Conservation (phyloP, 2,329 filamentous ascomycete species). For the Beauveria australis region DNA sequence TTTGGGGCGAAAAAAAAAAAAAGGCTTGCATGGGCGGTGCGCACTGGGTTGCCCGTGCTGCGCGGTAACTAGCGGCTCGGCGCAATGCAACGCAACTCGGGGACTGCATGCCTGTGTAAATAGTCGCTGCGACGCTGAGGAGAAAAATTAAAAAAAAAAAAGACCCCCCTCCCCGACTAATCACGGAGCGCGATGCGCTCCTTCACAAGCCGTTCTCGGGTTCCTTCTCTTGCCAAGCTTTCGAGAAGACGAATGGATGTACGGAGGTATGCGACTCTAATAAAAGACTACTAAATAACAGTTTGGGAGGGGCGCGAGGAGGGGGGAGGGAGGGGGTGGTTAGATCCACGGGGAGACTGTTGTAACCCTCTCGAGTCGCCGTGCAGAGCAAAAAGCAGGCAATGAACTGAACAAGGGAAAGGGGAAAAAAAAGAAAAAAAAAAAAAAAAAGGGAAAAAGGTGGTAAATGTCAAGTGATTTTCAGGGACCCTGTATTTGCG, state of each 20-base stretch:
- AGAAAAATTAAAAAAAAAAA: no score
- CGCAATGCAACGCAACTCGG: neutral
- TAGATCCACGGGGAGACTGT: no score
- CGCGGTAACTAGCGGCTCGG: constrained; percentile 5
- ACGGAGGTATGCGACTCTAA: neutral
- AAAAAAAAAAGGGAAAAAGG: no score
- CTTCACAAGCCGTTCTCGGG: neutral
- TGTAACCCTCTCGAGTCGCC: no score
- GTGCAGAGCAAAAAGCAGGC: no score
- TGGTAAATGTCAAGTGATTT: no score
- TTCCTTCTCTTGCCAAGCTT: neutral
- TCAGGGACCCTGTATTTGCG: no score
- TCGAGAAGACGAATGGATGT: no score
- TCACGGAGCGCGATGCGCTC: neutral
- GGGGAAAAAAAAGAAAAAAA: no score
- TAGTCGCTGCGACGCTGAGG: neutral
- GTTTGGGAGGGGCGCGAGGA: neutral
- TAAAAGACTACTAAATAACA: neutral
- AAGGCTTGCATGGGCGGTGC: neutral
- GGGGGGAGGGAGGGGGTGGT: neutral
- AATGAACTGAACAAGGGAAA: no score
- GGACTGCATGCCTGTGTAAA: neutral
- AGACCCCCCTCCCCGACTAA: neutral
- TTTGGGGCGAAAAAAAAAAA: neutral
- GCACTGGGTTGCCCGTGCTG: neutral